Percentiles rank a stretch among this genome's conserved stretches.
Conservation (phyloP, 768 basidiomycete species). For the Cystobasidium onofrii region DNA sequence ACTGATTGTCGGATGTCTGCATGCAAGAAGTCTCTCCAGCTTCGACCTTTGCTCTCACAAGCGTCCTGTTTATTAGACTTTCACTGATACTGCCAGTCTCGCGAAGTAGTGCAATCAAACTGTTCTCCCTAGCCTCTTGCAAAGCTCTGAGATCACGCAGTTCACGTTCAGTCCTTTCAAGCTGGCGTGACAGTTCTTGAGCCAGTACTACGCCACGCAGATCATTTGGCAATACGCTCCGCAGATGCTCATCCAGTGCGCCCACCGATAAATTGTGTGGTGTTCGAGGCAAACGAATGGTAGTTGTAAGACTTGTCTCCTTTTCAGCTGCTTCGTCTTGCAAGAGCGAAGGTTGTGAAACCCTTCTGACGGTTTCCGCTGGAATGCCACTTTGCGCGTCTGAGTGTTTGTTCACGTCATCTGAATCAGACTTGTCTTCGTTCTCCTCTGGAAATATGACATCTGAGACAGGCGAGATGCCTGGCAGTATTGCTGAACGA, state of each 20-base stretch:
- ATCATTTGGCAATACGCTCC: not conserved
- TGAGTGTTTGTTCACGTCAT: not conserved
- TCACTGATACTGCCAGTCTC: slow-evolving; percentile 6
- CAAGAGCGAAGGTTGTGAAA: no score
- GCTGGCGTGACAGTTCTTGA: slow-evolving; percentile 5
- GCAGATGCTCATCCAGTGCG: not conserved
- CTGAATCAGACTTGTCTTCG: not conserved
- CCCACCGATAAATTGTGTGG: not conserved
- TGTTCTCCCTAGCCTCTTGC: not conserved
- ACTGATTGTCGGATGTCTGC: not conserved
- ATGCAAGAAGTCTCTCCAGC: not conserved
- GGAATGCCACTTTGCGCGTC: not conserved
- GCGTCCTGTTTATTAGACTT: not conserved
- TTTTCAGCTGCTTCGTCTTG: not conserved
- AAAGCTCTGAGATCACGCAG: not conserved
- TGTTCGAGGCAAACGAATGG: not conserved
- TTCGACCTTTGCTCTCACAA: slow-evolving; percentile 12
- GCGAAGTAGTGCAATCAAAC: not conserved
- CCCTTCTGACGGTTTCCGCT: not conserved
- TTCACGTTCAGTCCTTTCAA: not conserved
- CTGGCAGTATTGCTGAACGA: not conserved
- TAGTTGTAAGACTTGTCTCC: not conserved
- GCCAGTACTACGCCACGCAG: not conserved
- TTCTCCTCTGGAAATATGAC: slow-evolving; percentile 11
- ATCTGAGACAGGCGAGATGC: not conserved